Evolutionary conservation across 2,329 filamentous ascomycete genomes (phyloP), one percentile per base, ranked within the genome.

Genomic region (Exophiala mesophila): DNA sequence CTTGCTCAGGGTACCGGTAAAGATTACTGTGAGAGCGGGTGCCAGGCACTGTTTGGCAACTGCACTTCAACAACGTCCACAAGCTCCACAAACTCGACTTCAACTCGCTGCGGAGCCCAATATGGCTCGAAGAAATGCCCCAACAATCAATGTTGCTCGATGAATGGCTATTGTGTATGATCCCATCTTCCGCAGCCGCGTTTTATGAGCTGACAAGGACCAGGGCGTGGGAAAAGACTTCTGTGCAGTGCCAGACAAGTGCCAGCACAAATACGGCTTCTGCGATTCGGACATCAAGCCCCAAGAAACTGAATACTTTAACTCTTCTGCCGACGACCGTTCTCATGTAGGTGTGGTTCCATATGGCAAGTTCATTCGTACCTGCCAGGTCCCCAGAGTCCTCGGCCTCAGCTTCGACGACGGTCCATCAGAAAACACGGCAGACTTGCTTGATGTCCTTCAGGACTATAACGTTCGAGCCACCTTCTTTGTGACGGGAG

Each of bases 351-450:
- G 48, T 24, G 23, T 26, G 2, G 45, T 62, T 12, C 54, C 59
- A 9, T 51, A 57, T 42, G 76, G 75, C 21, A 68, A 66, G 2
- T 58, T 78, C 23, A 59, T 67, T 44, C 55, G 55, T 20, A 54
- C 56, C 24, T 71, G 69, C 50, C 58, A 54, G 28, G 66, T 67
- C n/a, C 66, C 71, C 2, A 77, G 79, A 39, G 76, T 76, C 8
- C 71, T 85, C 53, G 81, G 81, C 13, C 59, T 85, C 41, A 84
- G 80, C 1, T 84, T 76, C 52, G 81, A 84, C 52, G 81, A 84
- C 57, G 81, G 81, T 1, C 81, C 80, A 16, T 76, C 75, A 50
- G 61, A 69, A 15, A 82, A 78, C 59, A 84, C 80, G 1, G 62
- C 64, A 29, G 73, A 80, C 47, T 69, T 85, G 9, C 68, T 84